These are phyloP conservation scores for Wickerhamomyces sydowiorum DNA, from an alignment of 805 yeast genomes.

Conservation along the genomic window DNA sequence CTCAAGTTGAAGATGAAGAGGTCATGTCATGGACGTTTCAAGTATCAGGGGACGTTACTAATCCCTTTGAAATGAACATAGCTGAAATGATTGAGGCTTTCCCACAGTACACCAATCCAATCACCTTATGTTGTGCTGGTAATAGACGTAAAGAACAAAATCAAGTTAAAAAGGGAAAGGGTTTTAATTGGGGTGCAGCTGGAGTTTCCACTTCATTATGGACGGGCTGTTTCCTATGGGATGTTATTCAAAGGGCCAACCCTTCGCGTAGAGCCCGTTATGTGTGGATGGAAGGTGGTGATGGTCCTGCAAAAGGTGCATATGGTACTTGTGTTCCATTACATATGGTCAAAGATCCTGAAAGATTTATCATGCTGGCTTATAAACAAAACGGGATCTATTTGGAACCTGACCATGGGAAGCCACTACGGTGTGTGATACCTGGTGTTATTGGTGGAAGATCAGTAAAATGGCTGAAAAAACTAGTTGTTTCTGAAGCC, in stretches of 20 bases:
- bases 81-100: slow-evolving; percentile 20
- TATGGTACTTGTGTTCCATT: slow-evolving; percentile 29
- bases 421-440: slow-evolving; percentile 28
- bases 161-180: slow-evolving; percentile 27
- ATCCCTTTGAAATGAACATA: slow-evolving; percentile 21
- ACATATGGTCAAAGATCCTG: slow-evolving; percentile 28
- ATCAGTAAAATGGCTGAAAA: slow-evolving; percentile 31
- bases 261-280: slow-evolving; percentile 24
- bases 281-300: slow-evolving; percentile 31
- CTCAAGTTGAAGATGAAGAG: slow-evolving; percentile 16
- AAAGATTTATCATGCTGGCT: slow-evolving; percentile 27
- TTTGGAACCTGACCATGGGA: slow-evolving; percentile 31
- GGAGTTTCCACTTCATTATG: slow-evolving; percentile 29
- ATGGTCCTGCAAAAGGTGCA: slow-evolving; percentile 26
- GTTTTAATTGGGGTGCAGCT: slow-evolving; percentile 32
- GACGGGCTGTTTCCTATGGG: slow-evolving; percentile 28
- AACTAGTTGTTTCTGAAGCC: slow-evolving; percentile 22
- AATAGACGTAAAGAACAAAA: slow-evolving; percentile 31
- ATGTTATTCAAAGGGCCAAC: slow-evolving; percentile 21
- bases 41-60: slow-evolving; percentile 26
- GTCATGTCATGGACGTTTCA: slow-evolving; percentile 24
- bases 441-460: slow-evolving; percentile 36
- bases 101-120: slow-evolving; percentile 27
- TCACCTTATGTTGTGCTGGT: slow-evolving; percentile 31
- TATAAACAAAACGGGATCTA: slow-evolving; percentile 30